Base-by-base conservation (phyloP, 495 filamentous ascomycete species). In the Aspergillus taichungensis region DNA sequence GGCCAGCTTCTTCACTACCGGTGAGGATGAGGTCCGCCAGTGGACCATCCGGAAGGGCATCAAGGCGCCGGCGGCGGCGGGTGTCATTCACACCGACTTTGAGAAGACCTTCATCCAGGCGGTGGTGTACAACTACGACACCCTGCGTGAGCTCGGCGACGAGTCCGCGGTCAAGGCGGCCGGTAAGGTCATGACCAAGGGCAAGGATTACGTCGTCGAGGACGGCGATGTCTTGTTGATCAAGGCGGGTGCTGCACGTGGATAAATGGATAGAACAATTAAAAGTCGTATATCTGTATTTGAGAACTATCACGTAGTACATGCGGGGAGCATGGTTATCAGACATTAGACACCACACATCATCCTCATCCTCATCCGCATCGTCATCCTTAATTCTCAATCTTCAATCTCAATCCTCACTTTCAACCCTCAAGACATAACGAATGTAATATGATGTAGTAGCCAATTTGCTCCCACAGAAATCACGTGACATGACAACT, bases 21-120 rank as follows among this genome's bases (percentile, higher is more conserved):
- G 94, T 52, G 69, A 88, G 31, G 94, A 99, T 60, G 94, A 99
- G 72, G 94, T 99, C 43, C 79, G 94, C 49, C 94, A 99, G 66
- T 99, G 94, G 94, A 97, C 90, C 30, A 91, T 99, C 61, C 79
- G 94, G 34, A 90, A 90, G 61, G 89, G 88, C 46, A 94, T 86
- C 54, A 99, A 99, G 73, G 94, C 94, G 30, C 94, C 94, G 12
- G 86, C 90, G 60, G 92, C 94, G 36, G 92, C 94, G 11, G 94
- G 94, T 72, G 94, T 97, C 45, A 99, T 99, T 54, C 94, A 99
- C 70, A 86, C 84, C 45, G 94, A 99, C 61, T 97, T 99, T 50
- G 94, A 99, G 68, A 99, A 99, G 80, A 99, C 94, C 0, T 99
- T 99, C 71, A 99, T 99, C 55, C 94, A 99, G 71, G 87, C 76